Base-by-base conservation (phyloP, 208 protist species). In the Crithidia sp. region DNA sequence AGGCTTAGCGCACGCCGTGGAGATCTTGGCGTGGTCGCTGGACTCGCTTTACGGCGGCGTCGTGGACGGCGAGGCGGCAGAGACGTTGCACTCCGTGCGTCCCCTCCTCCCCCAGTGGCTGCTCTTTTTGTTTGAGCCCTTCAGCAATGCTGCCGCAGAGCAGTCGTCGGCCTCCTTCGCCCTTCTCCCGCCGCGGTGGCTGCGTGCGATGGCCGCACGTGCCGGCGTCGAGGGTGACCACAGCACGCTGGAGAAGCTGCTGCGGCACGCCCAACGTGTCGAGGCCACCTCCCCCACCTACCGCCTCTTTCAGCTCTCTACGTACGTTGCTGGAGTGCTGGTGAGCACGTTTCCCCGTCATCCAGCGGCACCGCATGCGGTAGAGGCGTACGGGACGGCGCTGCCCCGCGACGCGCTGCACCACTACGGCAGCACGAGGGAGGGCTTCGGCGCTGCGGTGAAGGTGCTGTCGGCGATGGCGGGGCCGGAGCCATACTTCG, bases 401-500 rank as follows among this genome's bases (percentile, higher is more conserved):
- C 57, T 82, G 43, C 59, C 52, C 50, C 44, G 62, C 58, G 67
- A 71, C 39, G 63, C 77, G 13, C 61, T 82, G 49, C 53, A 28
- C 7, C 37, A 39, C 28, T 75, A 77, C 70, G 82, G 83, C 49
- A 57, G 41, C 13, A 82, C 77, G 28, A 43, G 28, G 41, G 67
- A 68, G 0, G 81, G 78, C 17, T 72, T 77, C 28, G 45, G 60
- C 47, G 53, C n/a, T 36, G 63, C 83, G 16, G 14, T 91, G 39
- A 40, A 40, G 4, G 56, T 89, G 19, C 81, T 95, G 37, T 56
- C 67, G 13, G 4, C 62, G 16, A 92, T 92, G 86, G 43, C 80
- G 40, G 90, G 90, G 7, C 44, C 79, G 56, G 71, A 82, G 14
- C 75, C 86, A 2, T 95, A 95, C 63, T 74, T 78, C 67, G 86